Base-by-base conservation (phyloP, 768 basidiomycete species). In the Macrocybe gigantea region DNA sequence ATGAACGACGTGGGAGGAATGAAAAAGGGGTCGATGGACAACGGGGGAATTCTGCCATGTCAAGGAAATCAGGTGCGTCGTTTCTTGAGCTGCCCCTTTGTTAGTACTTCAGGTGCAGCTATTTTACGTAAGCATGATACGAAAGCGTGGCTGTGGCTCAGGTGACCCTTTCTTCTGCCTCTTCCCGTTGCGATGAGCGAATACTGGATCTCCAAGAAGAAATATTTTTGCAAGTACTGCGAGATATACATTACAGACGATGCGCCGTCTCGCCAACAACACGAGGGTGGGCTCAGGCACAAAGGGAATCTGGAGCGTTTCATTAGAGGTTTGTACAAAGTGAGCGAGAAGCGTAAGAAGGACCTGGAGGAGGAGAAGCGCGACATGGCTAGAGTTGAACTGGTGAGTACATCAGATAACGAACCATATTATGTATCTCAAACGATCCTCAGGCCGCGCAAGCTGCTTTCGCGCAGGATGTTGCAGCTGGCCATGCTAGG, bases 171-270 rank as follows among this genome's bases (percentile, higher is more conserved):
- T 22, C 10, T 31, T 29, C 32, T 9, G 35, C 30, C 0, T 13
- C 38, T 7, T 33, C 11, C 14, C 29, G 7, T 15, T 33, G 57
- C 56, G 62, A 93, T 93, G 91, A 84, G 82, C 56, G 91, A 93
- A 64, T 93, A 86, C 64, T 94, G 92, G 91, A 85, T 93, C 53
- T 90, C 90, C 22, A 83, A 88, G 64, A 93, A 93, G 67, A 86
- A 83, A 57, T 95, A 94, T 67, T 88, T 80, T 62, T 96, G 93
- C 83, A 93, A 93, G 63, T 97, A 97, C 73, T 98, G 96, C 72
- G 88, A 93, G 44, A 93, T 92, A 53, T 97, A 85, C 71, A 97
- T 99, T 52, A 80, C 93, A 45, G 96, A 99, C 69, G 95, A 99
- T 74, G 91, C 74, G 7, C 88, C 96, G 51, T 97, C 95, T 1